Evolutionary conservation across 441 rosid species (phyloP).

Genomic region (Oxalis stricta): DNA sequence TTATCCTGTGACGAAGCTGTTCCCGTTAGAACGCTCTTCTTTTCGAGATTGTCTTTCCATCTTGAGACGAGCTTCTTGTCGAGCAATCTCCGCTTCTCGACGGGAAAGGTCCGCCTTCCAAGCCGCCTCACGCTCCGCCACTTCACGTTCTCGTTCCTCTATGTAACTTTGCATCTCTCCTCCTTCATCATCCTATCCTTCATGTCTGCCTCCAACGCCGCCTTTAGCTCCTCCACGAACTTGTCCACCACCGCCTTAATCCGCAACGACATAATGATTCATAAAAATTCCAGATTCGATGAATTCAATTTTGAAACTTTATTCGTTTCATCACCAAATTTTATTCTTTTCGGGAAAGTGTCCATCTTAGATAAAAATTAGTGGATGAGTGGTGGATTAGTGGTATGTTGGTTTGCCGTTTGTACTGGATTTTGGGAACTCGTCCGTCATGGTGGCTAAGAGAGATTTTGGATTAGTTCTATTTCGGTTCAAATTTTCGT

Average conservation of each 20-base stretch:
- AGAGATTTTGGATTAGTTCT: no score
- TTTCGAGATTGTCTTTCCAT: constrained; percentile 76
- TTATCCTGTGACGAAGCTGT: constrained; percentile 70
- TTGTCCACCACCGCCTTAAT: constrained; percentile 87
- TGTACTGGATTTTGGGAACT: no score
- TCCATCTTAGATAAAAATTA: no score
- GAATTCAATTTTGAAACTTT: no score
- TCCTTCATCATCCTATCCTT: constrained; percentile 96
- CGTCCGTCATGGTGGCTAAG: no score
- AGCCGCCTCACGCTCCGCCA: constrained; percentile 96
- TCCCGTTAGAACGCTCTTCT: constrained; percentile 76
- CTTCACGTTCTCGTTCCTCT: constrained; percentile 98
- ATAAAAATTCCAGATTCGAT: no score
- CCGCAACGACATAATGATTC: constrained; percentile 90
- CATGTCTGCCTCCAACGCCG: constrained; percentile 88
- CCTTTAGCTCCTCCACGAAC: constrained; percentile 92
- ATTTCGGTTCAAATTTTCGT: no score
- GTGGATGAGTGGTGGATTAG: no score
- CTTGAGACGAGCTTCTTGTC: constrained; percentile 76
- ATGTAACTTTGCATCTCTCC: constrained; percentile 98
- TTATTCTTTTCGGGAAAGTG: neutral
- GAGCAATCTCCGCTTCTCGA: constrained; percentile 84
- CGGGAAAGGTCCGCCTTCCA: constrained; percentile 99
- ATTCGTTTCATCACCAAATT: no score
- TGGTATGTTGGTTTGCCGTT: no score